These are phyloP conservation scores for Schoenoplectus triqueter DNA, from an alignment of 202 grass and related monocot genomes.

Conservation along the genomic window DNA sequence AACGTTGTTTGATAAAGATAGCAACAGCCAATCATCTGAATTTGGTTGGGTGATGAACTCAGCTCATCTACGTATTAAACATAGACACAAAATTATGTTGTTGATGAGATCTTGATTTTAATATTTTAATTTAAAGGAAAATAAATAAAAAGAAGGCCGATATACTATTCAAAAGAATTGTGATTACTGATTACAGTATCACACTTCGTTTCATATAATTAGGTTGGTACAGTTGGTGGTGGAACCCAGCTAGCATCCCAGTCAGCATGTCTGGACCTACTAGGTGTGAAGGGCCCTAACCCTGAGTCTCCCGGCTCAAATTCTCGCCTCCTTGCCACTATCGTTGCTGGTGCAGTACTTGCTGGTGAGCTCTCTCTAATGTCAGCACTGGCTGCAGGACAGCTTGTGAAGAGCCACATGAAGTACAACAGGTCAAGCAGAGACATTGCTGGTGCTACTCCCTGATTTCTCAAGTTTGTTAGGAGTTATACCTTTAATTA, in stretches of 20 bases:
- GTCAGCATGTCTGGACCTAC: slow-evolving; percentile 75
- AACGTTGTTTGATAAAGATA: slow-evolving; percentile 10
- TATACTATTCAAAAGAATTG: slow-evolving; percentile 10
- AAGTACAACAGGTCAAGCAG: slow-evolving; percentile 84
- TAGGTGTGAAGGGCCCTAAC: slow-evolving; percentile 66
- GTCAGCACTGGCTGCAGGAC: slow-evolving; percentile 60
- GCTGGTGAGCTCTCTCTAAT: slow-evolving; percentile 84
- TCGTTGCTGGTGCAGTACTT: slow-evolving; percentile 72
- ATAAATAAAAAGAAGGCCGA: background rate
- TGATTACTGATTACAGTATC: slow-evolving; percentile 18
- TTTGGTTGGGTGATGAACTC: background rate
- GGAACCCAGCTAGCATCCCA: slow-evolving; percentile 74
- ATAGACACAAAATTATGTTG: background rate
- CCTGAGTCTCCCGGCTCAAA: slow-evolving; percentile 58
- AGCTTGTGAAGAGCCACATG: slow-evolving; percentile 89
- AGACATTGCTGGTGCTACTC: slow-evolving; percentile 47
- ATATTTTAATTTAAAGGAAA: background rate
- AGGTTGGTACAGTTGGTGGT: slow-evolving; percentile 78
- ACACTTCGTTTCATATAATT: slow-evolving; percentile 15
- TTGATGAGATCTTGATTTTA: background rate
- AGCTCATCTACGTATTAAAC: background rate
- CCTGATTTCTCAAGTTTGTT: slow-evolving; percentile 36
- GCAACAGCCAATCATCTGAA: background rate
- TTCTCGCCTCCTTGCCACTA: slow-evolving; percentile 61
- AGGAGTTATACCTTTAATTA: slow-evolving; percentile 12